Evolutionary conservation across 1,284 basidiomycete species (phyloP).

Genomic region (Cutaneotrichosporon dermatis): DNA sequence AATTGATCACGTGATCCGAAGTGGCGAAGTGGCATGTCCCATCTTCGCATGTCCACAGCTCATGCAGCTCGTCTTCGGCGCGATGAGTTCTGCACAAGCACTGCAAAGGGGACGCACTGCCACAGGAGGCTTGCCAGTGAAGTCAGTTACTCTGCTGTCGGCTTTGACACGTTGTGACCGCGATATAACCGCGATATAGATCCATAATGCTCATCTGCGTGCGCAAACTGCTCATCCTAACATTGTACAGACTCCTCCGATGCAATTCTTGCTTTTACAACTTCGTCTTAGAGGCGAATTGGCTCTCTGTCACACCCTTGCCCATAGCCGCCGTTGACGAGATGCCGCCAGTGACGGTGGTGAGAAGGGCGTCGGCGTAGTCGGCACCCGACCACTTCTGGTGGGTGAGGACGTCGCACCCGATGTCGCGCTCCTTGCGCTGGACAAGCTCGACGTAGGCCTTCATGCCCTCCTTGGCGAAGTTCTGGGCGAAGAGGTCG

Average conservation of each 20-base stretch:
- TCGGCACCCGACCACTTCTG: conserved; percentile 87
- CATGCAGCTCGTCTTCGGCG: no score
- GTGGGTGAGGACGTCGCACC: conserved; percentile 75
- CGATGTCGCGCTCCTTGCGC: conserved; percentile 80
- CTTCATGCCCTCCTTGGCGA: conserved; percentile 72
- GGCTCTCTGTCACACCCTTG: conserved; percentile 83
- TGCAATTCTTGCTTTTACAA: conserved; percentile 10
- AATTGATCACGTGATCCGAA: no score
- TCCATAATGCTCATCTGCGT: neutral
- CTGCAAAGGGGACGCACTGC: no score
- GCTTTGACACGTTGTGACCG: no score
- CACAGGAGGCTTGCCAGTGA: no score
- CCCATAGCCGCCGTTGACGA: conserved; percentile 97
- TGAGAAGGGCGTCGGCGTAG: conserved; percentile 84
- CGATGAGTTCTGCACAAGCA: no score
- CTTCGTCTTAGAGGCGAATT: conserved; percentile 56
- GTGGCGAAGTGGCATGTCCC: no score
- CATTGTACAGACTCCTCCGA: conserved; percentile 2
- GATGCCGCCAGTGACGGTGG: conserved; percentile 90
- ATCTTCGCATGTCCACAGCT: no score
- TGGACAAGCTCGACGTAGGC: conserved; percentile 58
- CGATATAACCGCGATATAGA: no score
- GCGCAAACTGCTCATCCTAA: conserved; percentile 1
- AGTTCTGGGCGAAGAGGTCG: conserved; percentile 83
- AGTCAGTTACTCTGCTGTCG: no score